These are phyloP conservation scores for Pseudoturritis turrita DNA, from an alignment of 345 rosid species.

Conservation along the genomic window DNA sequence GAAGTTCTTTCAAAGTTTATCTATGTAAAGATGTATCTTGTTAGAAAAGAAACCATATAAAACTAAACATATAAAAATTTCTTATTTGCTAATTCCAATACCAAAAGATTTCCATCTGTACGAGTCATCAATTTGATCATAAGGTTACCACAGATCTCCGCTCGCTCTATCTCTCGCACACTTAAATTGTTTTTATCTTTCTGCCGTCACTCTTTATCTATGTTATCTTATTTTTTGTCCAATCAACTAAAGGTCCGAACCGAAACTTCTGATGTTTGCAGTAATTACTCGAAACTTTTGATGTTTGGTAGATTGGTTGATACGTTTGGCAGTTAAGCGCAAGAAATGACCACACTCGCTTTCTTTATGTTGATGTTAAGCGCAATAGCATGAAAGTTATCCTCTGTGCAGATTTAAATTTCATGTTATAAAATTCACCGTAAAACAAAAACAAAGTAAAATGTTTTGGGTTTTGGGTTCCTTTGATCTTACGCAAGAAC, in stretches of 20 bases:
- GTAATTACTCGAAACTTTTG: no score
- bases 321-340: neutral
- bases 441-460: no score
- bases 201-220: no score
- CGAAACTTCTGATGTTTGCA: neutral
- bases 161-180: no score
- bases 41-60: neutral
- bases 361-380: neutral
- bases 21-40: neutral
- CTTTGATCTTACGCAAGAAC: neutral
- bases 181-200: no score
- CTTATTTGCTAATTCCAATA: neutral
- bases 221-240: no score
- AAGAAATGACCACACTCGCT: neutral
- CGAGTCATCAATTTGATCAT: no score
- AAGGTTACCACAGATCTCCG: no score
- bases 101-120: neutral
- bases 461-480: neutral
- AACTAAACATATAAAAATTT: neutral
- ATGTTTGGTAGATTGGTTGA: neutral
- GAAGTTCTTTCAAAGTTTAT: neutral
- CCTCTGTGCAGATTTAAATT: no score
- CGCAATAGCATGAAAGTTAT: no score
- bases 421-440: no score
- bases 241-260: neutral